Evolutionary conservation across 768 basidiomycete species (phyloP), one percentile per base, ranked within the genome.

Genomic region (Leucocoprinus leucothites): DNA sequence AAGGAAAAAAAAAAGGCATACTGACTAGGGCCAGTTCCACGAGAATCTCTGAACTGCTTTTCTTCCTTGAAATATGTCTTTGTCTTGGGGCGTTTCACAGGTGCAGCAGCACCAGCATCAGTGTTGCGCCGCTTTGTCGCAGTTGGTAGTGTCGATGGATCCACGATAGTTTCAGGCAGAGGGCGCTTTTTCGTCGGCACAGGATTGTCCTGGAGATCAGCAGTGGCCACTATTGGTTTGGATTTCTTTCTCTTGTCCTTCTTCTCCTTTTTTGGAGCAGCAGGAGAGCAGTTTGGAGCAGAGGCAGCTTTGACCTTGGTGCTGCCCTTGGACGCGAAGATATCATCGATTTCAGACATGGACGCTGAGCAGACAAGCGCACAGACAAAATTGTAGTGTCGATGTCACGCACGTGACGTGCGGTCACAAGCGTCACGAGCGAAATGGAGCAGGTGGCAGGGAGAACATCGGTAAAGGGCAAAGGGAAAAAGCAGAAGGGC

Each of bases 331-430:
- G 75, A 73, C 38, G 89, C 78, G 68, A 93, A 93, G 64, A 93
- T 93, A 63, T 82, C 82, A 77, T 93, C 91, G 67, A 93, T 93
- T 79, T 92, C 91, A 49, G 86, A 86, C 76, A 80, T 77, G 60
- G 73, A 60, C 46, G n/a, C 13, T 19, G 18, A 28, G 28, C 9
- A n/a, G 45, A 22, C 26, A 31, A 31, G 49, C 1, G 42, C 5
- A 31, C 42, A 28, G 40, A 38, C 31, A 41, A 44, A 43, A 13
- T 26, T 45, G 16, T 26, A 26, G 40, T 13, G 11, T 22, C 16
- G 28, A 31, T 50, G 61, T 61, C 60, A 65, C 58, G 58, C 9
- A 11, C 26, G 57, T 28, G 28, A 58, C 49, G 14, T 3, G 18
- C 2, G 11, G 56, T 43, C 31, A 57, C 50, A 19, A 11, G 35